phyloP scores from a whole-genome alignment of 2,329 filamentous ascomycete species.

The Fusarium poae region DNA sequence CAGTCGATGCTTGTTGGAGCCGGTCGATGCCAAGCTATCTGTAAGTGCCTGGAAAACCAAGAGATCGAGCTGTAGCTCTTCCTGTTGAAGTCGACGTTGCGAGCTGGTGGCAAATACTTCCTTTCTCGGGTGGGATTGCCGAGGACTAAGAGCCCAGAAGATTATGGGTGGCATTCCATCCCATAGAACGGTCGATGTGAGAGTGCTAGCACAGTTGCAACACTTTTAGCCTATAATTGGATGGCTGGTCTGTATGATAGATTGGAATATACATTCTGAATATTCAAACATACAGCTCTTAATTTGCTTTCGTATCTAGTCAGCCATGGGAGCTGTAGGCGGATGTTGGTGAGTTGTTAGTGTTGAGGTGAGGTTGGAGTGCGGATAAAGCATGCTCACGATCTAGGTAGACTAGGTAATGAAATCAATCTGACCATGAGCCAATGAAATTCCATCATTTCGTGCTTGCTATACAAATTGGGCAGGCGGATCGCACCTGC shows the following conservation, averaged over 20 bases:
- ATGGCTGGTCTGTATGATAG: not conserved
- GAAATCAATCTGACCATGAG: not conserved
- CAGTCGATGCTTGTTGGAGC: not conserved
- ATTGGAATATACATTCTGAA: not conserved
- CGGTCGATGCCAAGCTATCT: constrained; percentile 1
- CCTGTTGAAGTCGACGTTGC: not conserved
- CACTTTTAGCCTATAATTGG: not conserved
- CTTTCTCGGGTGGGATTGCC: not conserved
- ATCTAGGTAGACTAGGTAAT: constrained; percentile 24
- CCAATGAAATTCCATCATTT: constrained; percentile 22
- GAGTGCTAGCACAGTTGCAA: not conserved
- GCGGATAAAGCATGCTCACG: not conserved
- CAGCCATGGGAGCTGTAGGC: not conserved
- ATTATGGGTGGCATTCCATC: not conserved
- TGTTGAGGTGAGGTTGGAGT: constrained; percentile 13
- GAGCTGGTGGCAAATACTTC: constrained; percentile 10
- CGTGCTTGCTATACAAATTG: constrained; percentile 24
- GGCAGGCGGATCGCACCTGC: constrained; percentile 29
- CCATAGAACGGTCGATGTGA: not conserved
- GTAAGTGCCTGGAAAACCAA: not conserved
- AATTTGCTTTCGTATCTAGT: not conserved
- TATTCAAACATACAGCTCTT: too few species aligned
- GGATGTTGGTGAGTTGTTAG: not conserved
- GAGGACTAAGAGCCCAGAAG: not conserved
- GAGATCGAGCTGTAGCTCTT: not conserved